These are phyloP conservation scores for Raddia distichophylla DNA, from an alignment of 176 grass and related monocot species.

Conservation along the genomic window DNA sequence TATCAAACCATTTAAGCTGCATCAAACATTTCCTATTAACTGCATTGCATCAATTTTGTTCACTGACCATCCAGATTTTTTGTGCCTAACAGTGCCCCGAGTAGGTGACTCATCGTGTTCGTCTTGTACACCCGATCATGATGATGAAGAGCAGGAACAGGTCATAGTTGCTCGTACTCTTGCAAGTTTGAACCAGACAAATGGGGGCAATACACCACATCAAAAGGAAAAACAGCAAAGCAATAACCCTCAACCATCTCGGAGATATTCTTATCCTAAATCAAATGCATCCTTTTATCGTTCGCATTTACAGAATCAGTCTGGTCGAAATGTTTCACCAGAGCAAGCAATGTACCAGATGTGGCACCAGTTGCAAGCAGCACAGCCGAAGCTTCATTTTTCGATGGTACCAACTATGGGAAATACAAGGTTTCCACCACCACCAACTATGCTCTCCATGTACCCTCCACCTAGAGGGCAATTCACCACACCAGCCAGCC, in stretches of 20 bases:
- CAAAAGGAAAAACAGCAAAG: constrained; percentile 49
- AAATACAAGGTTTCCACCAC: constrained; percentile 49
- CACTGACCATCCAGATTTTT: constrained; percentile 26
- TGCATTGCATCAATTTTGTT: constrained; percentile 15
- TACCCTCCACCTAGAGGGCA: constrained; percentile 51
- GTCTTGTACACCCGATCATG: constrained; percentile 46
- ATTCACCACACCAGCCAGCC: constrained; percentile 24
- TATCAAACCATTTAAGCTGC: constrained; percentile 12
- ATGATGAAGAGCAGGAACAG: constrained; percentile 63
- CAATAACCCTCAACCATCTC: constrained; percentile 31
- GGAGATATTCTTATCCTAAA: constrained; percentile 41
- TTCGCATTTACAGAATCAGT: constrained; percentile 51
- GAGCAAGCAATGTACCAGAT: constrained; percentile 66
- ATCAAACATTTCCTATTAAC: constrained; percentile 9
- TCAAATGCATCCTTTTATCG: constrained; percentile 44
- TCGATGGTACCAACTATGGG: constrained; percentile 28
- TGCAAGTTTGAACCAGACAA: constrained; percentile 61
- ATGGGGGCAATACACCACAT: constrained; percentile 32
- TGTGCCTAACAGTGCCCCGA: constrained; percentile 54
- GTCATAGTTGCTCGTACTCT: constrained; percentile 58
- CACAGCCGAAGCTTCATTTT: constrained; percentile 42
- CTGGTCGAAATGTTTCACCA: constrained; percentile 43
- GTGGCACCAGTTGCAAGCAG: constrained; percentile 59
- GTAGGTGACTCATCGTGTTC: constrained; percentile 48
- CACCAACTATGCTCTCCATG: constrained; percentile 47